Evolutionary conservation across 169 alveolate genomes (phyloP).

Genomic region (Plasmodium gonderi): DNA sequence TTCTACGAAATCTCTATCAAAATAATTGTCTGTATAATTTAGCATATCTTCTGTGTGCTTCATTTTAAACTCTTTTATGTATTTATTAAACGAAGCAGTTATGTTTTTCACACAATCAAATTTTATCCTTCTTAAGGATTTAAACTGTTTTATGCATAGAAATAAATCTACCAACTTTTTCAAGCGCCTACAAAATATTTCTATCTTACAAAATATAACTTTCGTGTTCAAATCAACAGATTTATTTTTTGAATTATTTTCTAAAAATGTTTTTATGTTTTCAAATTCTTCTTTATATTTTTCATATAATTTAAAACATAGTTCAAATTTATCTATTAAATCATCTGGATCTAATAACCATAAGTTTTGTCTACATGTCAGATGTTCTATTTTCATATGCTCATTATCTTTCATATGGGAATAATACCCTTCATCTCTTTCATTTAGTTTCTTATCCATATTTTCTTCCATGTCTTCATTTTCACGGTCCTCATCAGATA

Average conservation of each 20-base stretch:
- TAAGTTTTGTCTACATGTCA: constrained; percentile 74
- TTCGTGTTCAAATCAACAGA: constrained; percentile 96
- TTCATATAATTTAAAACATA: constrained; percentile 93
- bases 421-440: neutral
- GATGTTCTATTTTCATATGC: neutral
- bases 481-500: constrained; percentile 18
- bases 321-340: constrained; percentile 91
- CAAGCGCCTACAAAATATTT: constrained; percentile 95
- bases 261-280: constrained; percentile 91
- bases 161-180: constrained; percentile 95
- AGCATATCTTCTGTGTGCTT: constrained; percentile 89
- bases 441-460: neutral
- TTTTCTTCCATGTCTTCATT: neutral
- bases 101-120: constrained; percentile 94
- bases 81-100: constrained; percentile 89
- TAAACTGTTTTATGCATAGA: constrained; percentile 95
- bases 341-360: constrained; percentile 94
- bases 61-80: constrained; percentile 82
- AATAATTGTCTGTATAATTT: constrained; percentile 93
- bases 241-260: constrained; percentile 94
- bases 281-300: constrained; percentile 94
- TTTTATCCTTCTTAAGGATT: constrained; percentile 92
- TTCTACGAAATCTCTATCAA: constrained; percentile 97
- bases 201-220: constrained; percentile 96
- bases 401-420: neutral